Conservation (phyloP, 2,329 filamentous ascomycete genomes). For the Setomelanomma holmii region DNA sequence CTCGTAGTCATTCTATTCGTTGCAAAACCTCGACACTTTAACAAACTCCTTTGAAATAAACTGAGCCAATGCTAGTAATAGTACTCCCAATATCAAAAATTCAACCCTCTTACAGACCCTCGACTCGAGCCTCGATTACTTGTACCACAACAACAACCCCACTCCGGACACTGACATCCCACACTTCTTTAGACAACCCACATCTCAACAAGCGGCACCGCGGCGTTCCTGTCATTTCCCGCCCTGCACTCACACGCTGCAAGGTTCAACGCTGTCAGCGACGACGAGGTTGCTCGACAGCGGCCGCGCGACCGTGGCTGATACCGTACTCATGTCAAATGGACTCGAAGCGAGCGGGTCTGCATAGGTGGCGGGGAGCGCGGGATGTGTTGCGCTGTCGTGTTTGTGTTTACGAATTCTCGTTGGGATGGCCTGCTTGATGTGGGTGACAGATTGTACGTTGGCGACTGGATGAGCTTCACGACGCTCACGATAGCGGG, state of each 20-base stretch:
- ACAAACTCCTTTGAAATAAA: too few species aligned
- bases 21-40: too few species aligned
- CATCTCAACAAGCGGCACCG: slow-evolving; percentile 10
- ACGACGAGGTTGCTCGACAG: neutral
- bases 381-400: neutral
- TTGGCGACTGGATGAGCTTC: neutral
- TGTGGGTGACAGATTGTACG: too few species aligned
- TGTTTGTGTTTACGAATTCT: neutral
- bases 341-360: slow-evolving; percentile 3
- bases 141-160: neutral
- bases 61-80: too few species aligned
- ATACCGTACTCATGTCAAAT: slow-evolving; percentile 1
- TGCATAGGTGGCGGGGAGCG: neutral
- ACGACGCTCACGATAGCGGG: neutral
- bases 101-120: too few species aligned
- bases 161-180: neutral
- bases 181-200: neutral
- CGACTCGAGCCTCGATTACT: neutral
- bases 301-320: slow-evolving; percentile 4
- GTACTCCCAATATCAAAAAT: too few species aligned
- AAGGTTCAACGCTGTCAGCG: slow-evolving; percentile 7
- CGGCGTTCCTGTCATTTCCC: slow-evolving; percentile 8
- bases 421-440: too few species aligned
- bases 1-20: too few species aligned
- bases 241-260: slow-evolving; percentile 9